A percentile compares a stretch with the other conserved stretches of the same genome.
Conservation (phyloP, 2,329 filamentous ascomycete species). For the Cladosporium sp. region DNA sequence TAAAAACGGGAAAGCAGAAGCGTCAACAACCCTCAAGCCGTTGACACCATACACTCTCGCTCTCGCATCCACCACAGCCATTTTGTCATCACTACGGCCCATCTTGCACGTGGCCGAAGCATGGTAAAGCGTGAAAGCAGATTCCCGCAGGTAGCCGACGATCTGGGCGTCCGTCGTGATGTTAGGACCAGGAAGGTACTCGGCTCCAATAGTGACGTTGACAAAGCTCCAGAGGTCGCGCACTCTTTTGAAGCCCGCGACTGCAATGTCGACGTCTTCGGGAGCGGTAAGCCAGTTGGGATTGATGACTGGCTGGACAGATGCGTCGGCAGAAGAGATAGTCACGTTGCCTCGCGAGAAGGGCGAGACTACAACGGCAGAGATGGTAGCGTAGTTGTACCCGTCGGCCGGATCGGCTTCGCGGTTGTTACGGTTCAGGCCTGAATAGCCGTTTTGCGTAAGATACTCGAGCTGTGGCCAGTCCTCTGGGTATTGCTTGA, state of each 20-base stretch:
- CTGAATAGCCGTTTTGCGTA: slow-evolving; percentile 12
- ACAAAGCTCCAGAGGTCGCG: slow-evolving; percentile 28
- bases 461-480: slow-evolving; percentile 34
- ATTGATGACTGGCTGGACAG: slow-evolving; percentile 30
- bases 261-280: slow-evolving; percentile 29
- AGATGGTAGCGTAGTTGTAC: slow-evolving; percentile 32
- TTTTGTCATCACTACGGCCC: slow-evolving; percentile 17
- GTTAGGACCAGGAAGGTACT: slow-evolving; percentile 27
- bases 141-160: not conserved
- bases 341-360: slow-evolving; percentile 35
- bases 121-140: slow-evolving; percentile 13
- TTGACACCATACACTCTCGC: slow-evolving; percentile 20
- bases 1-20: slow-evolving; percentile 19
- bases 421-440: slow-evolving; percentile 17
- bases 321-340: slow-evolving; percentile 26
- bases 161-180: slow-evolving; percentile 15
- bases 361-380: slow-evolving; percentile 30
- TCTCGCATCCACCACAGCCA: slow-evolving; percentile 22
- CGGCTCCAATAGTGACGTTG: slow-evolving; percentile 23
- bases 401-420: slow-evolving; percentile 23
- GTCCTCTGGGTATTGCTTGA: slow-evolving; percentile 26
- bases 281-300: slow-evolving; percentile 34
- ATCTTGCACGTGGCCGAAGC: slow-evolving; percentile 17
- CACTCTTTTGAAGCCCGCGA: slow-evolving; percentile 30
- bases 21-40: slow-evolving; percentile 23